A percentile compares a stretch with the other conserved stretches of the same genome.
phyloP scores from a whole-genome alignment of 106 monocot genomes.

The Platanthera guangdongensis region DNA sequence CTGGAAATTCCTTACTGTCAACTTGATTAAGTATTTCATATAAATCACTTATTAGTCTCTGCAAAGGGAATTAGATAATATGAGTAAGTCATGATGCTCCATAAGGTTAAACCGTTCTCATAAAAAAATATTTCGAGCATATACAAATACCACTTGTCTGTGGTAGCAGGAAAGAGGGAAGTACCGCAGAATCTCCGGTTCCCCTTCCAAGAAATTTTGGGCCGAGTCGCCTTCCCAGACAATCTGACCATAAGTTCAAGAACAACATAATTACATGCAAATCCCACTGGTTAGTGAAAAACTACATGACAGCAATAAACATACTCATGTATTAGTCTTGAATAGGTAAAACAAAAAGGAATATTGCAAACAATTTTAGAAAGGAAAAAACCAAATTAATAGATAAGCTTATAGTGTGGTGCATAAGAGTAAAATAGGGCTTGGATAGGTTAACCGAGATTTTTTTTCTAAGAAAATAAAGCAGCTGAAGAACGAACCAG shows the following conservation, averaged over 20 bases:
- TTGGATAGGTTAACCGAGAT: background rate
- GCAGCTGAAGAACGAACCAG: no score
- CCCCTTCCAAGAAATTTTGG: slow-evolving; percentile 55
- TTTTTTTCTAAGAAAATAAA: no score
- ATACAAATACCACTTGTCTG: background rate
- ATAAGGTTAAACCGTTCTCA: background rate
- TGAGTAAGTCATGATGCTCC: background rate
- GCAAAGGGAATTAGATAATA: slow-evolving; percentile 10
- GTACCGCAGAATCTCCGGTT: slow-evolving; percentile 55
- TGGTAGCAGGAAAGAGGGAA: background rate
- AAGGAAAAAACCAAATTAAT: background rate
- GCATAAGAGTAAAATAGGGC: background rate
- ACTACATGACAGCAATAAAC: background rate
- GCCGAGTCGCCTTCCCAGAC: slow-evolving; percentile 74
- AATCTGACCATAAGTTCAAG: slow-evolving; percentile 44
- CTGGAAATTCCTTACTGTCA: slow-evolving; percentile 38
- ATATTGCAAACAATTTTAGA: background rate
- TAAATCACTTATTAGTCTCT: slow-evolving; percentile 69
- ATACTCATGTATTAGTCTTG: background rate
- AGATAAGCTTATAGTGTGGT: background rate
- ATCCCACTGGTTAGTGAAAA: background rate
- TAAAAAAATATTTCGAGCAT: background rate
- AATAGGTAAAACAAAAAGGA: background rate
- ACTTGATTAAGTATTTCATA: slow-evolving; percentile 60
- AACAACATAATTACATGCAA: background rate